These are phyloP conservation scores for Gossypium aridum DNA, from an alignment of 441 rosid genomes.

Conservation along the genomic window DNA sequence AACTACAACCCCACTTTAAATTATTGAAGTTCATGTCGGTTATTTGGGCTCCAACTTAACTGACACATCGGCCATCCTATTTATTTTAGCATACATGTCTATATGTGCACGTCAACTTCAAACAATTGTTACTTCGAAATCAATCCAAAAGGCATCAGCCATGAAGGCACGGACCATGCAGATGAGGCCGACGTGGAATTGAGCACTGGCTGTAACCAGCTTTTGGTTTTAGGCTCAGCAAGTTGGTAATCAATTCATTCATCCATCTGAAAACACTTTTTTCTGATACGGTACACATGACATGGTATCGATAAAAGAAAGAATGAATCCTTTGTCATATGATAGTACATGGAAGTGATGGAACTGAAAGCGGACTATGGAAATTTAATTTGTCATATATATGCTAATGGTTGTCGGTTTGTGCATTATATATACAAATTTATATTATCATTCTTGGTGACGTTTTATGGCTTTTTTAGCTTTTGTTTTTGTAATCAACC, in stretches of 20 bases:
- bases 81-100: not conserved
- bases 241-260: not conserved
- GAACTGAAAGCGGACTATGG: not conserved
- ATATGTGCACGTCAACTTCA: not conserved
- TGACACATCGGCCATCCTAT: not conserved
- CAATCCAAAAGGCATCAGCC: not conserved
- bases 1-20: not conserved
- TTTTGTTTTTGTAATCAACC: too few relatives aligned
- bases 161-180: not conserved
- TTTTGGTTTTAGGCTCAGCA: not conserved
- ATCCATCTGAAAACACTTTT: not conserved
- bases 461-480: too few relatives aligned
- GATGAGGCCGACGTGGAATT: not conserved
- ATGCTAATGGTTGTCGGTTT: not conserved
- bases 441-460: too few relatives aligned
- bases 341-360: not conserved
- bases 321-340: not conserved
- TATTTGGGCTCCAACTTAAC: not conserved
- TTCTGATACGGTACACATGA: not conserved
- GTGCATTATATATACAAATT: not conserved
- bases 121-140: not conserved
- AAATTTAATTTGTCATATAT: too few relatives aligned
- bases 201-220: not conserved
- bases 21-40: not conserved
- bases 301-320: not conserved